phyloP scores from a whole-genome alignment of 225 moss, liverwort and hornwort genomes.

The Polytrichum commune region DNA sequence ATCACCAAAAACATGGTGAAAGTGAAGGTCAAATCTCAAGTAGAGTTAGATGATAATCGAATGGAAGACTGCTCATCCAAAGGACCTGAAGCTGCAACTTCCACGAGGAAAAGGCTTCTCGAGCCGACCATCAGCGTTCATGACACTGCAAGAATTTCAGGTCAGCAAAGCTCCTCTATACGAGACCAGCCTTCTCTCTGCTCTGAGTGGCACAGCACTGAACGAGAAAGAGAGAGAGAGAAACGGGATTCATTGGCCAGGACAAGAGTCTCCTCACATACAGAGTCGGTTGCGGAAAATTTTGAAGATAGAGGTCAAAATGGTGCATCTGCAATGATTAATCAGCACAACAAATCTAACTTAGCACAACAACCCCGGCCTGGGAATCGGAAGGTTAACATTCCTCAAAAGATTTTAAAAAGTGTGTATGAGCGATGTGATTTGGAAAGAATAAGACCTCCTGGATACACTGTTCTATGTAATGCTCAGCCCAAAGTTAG shows the following conservation, averaged over 20 bases:
- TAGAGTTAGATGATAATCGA: neutral
- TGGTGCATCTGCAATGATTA: neutral
- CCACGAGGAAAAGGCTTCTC: neutral
- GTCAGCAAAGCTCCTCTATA: neutral
- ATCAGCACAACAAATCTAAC: neutral
- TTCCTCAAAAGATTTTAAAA: conserved; percentile 11
- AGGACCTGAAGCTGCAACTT: neutral
- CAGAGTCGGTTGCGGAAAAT: neutral
- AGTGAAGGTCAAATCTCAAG: neutral
- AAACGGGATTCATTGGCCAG: neutral
- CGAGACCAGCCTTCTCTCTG: neutral
- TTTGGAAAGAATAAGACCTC: conserved; percentile 15
- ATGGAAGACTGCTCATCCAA: neutral
- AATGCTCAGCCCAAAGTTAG: neutral
- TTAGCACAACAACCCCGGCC: neutral
- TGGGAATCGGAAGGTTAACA: conserved; percentile 4
- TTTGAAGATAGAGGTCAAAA: neutral
- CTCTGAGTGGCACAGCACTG: too few relatives aligned
- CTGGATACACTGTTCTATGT: conserved; percentile 3
- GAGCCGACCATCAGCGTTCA: neutral
- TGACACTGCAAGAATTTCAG: neutral
- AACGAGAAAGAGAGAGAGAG: neutral
- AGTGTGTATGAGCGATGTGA: conserved; percentile 32
- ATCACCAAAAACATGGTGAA: neutral
- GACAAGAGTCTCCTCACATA: neutral